phyloP scores from a whole-genome alignment of 225 moss, liverwort and hornwort genomes.

The Pleurozium schreberi region DNA sequence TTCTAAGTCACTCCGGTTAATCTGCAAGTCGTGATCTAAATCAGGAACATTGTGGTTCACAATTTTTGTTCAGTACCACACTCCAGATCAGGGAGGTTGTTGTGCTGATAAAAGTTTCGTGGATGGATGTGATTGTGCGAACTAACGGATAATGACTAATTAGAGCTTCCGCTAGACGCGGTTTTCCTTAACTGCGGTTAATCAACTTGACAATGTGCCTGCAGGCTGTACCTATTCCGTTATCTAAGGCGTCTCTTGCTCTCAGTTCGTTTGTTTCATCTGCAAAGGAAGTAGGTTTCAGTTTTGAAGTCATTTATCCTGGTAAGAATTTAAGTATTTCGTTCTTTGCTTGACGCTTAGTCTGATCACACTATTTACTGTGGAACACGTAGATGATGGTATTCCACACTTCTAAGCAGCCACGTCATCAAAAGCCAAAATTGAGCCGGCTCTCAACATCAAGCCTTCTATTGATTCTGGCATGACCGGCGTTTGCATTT shows the following conservation, averaged over 20 bases:
- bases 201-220: background rate
- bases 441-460: background rate
- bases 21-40: background rate
- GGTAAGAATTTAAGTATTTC: conserved; percentile 12
- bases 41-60: background rate
- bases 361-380: background rate
- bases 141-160: background rate
- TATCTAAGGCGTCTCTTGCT: conserved; percentile 55
- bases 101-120: background rate
- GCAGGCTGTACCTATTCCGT: conserved; percentile 82
- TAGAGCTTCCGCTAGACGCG: background rate
- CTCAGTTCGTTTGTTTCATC: conserved; percentile 58
- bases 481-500: background rate
- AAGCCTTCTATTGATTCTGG: background rate
- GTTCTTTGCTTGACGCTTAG: background rate
- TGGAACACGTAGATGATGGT: background rate
- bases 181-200: background rate
- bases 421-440: background rate
- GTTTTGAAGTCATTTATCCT: conserved; percentile 23
- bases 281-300: conserved; percentile 76
- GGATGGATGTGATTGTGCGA: background rate
- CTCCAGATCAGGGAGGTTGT: background rate
- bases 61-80: conserved; percentile 10
- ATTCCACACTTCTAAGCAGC: background rate
- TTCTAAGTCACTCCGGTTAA: background rate